Percentiles rank a stretch among this genome's conserved stretches.
phyloP scores from a whole-genome alignment of 176 grass and related monocot genomes.

The Raddia distichophylla region DNA sequence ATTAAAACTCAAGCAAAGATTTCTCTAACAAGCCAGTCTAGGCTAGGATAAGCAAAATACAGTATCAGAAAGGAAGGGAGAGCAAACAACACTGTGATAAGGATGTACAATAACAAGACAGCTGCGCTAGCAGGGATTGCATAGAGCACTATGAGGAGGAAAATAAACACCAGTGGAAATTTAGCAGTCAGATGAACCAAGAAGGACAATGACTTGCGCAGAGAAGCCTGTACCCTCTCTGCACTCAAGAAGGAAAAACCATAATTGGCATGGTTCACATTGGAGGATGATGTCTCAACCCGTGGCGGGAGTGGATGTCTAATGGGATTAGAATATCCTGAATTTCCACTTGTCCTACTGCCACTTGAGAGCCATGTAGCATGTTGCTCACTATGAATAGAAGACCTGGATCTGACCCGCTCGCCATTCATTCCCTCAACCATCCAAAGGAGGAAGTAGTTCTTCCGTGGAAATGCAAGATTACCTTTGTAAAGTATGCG shows the following conservation, averaged over 20 bases:
- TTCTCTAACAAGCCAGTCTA: slow-evolving; percentile 78
- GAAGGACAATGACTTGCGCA: slow-evolving; percentile 65
- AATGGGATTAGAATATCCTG: slow-evolving; percentile 28
- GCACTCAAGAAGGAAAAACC: slow-evolving; percentile 41
- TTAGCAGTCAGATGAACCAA: slow-evolving; percentile 71
- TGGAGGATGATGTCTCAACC: slow-evolving; percentile 33
- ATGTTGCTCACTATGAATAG: slow-evolving; percentile 31
- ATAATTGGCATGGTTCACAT: slow-evolving; percentile 28
- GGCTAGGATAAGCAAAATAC: slow-evolving; percentile 79
- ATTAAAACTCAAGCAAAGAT: slow-evolving; percentile 67
- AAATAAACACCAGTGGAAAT: slow-evolving; percentile 73
- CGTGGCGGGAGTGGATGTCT: slow-evolving; percentile 26
- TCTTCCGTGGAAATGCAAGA: slow-evolving; percentile 74
- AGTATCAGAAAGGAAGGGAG: slow-evolving; percentile 76
- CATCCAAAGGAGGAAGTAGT: slow-evolving; percentile 95
- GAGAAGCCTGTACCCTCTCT: slow-evolving; percentile 62
- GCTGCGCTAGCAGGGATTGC: slow-evolving; percentile 76
- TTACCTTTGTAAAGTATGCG: slow-evolving; percentile 76
- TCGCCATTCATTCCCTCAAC: slow-evolving; percentile 82
- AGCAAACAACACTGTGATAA: slow-evolving; percentile 67
- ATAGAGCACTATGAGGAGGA: slow-evolving; percentile 85
- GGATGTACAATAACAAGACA: slow-evolving; percentile 60
- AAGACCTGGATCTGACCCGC: slow-evolving; percentile 41
- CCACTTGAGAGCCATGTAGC: slow-evolving; percentile 36
- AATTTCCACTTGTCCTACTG: slow-evolving; percentile 39